Percentiles rank a stretch among this genome's conserved stretches.
Conservation (phyloP, 306 rosid genomes). For the Herpetospermum pedunculosum region DNA sequence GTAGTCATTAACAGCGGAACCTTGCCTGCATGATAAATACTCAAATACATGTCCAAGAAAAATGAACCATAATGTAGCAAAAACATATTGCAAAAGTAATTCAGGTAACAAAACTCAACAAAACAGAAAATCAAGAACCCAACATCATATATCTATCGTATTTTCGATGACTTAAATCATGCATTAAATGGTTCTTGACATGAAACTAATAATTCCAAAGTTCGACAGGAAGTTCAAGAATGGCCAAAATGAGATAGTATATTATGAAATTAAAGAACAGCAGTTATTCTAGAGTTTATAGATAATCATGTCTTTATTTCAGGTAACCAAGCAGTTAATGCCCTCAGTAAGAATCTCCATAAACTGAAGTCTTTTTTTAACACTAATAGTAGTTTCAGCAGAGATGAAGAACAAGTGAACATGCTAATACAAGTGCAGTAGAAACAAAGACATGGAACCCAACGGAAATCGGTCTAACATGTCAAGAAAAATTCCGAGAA, state of each 20-base stretch:
- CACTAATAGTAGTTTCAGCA: background rate
- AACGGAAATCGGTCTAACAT: background rate
- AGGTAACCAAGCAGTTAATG: background rate
- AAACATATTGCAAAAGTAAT: background rate
- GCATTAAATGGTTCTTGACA: background rate
- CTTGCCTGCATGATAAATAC: background rate
- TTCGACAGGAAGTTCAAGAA: background rate
- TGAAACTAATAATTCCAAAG: background rate
- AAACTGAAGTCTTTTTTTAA: background rate
- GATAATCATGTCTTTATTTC: background rate
- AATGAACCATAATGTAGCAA: background rate
- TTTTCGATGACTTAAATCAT: background rate
- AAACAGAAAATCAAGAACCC: background rate
- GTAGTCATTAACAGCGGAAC: background rate
- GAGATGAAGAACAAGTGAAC: background rate
- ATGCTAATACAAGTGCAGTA: background rate
- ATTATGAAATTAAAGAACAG: background rate
- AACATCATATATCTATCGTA: background rate
- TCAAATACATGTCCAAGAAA: background rate
- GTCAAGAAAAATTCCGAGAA: background rate
- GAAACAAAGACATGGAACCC: background rate
- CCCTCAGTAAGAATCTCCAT: background rate
- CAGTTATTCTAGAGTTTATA: background rate
- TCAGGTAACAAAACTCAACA: background rate
- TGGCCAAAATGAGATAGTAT: background rate